Evolutionary conservation across 2,329 filamentous ascomycete genomes (phyloP).

Genomic region (Aspergillus fructus): DNA sequence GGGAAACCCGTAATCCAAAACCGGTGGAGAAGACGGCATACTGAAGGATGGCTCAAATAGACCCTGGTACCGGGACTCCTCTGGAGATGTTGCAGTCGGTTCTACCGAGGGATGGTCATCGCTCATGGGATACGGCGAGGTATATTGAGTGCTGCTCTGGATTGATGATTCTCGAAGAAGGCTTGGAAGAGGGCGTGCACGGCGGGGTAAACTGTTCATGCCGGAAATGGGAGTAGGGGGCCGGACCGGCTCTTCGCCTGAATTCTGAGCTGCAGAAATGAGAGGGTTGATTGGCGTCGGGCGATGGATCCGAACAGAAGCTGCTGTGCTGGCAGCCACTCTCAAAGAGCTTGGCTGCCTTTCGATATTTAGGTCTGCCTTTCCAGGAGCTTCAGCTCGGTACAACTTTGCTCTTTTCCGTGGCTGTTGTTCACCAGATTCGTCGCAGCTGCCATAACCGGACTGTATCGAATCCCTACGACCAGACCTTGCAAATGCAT

Average conservation of each 20-base stretch:
- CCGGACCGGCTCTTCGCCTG: constrained; percentile 45
- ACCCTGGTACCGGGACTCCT: constrained; percentile 50
- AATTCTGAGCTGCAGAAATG: constrained; percentile 29
- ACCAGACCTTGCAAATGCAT: constrained; percentile 18
- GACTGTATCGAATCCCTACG: constrained; percentile 43
- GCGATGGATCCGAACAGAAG: constrained; percentile 80
- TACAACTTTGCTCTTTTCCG: constrained; percentile 81
- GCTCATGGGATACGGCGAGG: constrained; percentile 42
- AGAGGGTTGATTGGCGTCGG: constrained; percentile 58
- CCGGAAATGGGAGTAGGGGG: constrained; percentile 47
- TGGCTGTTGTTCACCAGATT: constrained; percentile 58
- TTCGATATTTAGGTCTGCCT: constrained; percentile 65
- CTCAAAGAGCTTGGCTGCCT: constrained; percentile 75
- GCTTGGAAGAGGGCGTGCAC: constrained; percentile 44
- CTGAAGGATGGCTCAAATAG: constrained; percentile 69
- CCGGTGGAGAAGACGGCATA: constrained; percentile 86
- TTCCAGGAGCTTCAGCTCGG: constrained; percentile 69
- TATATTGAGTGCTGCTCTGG: constrained; percentile 40
- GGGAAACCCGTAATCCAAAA: constrained; percentile 64
- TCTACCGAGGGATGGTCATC: constrained; percentile 43
- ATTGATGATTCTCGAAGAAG: constrained; percentile 64
- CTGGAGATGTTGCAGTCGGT: constrained; percentile 49
- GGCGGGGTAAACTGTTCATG: constrained; percentile 30
- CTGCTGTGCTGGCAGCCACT: constrained; percentile 86
- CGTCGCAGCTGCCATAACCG: constrained; percentile 73